phyloP scores from a whole-genome alignment of 2,329 filamentous ascomycete genomes.

The Monosporascus sp. region DNA sequence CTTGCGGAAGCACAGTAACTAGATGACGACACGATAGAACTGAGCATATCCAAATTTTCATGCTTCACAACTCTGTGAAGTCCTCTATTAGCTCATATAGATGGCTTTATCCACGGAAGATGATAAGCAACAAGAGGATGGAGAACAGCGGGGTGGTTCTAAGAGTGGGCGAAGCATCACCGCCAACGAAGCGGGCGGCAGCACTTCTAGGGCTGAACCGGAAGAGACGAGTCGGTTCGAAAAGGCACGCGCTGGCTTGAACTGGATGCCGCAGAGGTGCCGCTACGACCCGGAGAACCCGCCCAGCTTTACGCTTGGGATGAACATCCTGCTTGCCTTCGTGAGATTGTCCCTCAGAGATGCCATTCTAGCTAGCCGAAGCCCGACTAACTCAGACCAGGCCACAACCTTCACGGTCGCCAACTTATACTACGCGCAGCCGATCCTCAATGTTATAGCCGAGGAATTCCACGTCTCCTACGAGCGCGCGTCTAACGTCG shows the following conservation, averaged over 20 bases:
- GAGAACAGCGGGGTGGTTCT: neutral
- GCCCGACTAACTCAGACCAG: slow-evolving; percentile 9
- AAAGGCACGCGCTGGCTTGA: slow-evolving; percentile 27
- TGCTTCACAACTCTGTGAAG: too few species aligned
- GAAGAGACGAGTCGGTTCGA: neutral
- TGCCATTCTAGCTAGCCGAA: neutral
- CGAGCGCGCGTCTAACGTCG: slow-evolving; percentile 51
- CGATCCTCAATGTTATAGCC: slow-evolving; percentile 61
- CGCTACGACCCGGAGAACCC: slow-evolving; percentile 63
- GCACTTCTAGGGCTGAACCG: neutral
- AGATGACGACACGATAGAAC: too few species aligned
- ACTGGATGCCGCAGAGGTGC: slow-evolving; percentile 60
- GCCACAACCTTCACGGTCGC: slow-evolving; percentile 57
- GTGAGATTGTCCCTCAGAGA: slow-evolving; percentile 28
- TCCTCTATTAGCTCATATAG: neutral
- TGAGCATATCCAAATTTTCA: too few species aligned
- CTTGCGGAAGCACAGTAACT: neutral
- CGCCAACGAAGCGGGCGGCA: neutral
- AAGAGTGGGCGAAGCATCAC: neutral
- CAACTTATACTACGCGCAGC: slow-evolving; percentile 65
- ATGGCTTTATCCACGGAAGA: neutral
- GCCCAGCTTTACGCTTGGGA: slow-evolving; percentile 58
- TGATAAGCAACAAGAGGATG: neutral
- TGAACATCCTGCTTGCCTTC: slow-evolving; percentile 67
- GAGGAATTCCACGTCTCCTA: slow-evolving; percentile 57